phyloP scores from a whole-genome alignment of 2,329 filamentous ascomycete genomes.

The Kalaharituber pfeilii region DNA sequence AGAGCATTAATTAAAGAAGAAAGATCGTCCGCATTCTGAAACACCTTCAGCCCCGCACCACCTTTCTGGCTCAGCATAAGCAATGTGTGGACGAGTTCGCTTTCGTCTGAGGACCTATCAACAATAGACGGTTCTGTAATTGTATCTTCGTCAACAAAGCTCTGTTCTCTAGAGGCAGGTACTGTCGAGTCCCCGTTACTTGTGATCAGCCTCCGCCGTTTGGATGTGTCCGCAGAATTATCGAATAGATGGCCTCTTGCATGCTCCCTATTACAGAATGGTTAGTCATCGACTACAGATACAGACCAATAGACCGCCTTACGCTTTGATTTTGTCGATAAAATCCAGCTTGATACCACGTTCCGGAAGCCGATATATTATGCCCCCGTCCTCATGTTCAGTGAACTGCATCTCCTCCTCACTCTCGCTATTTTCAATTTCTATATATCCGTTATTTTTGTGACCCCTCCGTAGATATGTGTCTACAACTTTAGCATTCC shows the following conservation, averaged over 20 bases:
- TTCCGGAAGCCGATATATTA: slow-evolving; percentile 45
- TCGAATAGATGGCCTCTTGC: background rate
- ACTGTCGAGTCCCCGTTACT: slow-evolving; percentile 5
- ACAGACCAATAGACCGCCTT: background rate
- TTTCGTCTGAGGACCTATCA: background rate
- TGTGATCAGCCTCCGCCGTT: background rate
- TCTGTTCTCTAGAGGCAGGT: slow-evolving; percentile 3
- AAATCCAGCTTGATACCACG: slow-evolving; percentile 54
- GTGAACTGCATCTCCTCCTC: slow-evolving; percentile 40
- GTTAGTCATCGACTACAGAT: background rate
- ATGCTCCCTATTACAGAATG: background rate
- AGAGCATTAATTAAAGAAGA: slow-evolving; percentile 13
- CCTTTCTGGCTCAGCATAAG: slow-evolving; percentile 8
- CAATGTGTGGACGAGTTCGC: slow-evolving; percentile 10
- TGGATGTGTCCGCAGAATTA: background rate
- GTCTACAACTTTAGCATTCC: slow-evolving; percentile 33
- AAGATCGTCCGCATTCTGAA: slow-evolving; percentile 6
- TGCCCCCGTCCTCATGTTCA: slow-evolving; percentile 44
- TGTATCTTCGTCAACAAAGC: slow-evolving; percentile 3
- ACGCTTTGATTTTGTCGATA: slow-evolving; percentile 40
- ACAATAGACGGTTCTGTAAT: background rate
- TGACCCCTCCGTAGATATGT: slow-evolving; percentile 42
- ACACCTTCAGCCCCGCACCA: background rate
- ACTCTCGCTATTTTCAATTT: slow-evolving; percentile 45
- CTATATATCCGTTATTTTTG: slow-evolving; percentile 53